These are phyloP conservation scores for Paecilomyces niveus DNA, from an alignment of 2,329 filamentous ascomycete genomes.

Conservation along the genomic window DNA sequence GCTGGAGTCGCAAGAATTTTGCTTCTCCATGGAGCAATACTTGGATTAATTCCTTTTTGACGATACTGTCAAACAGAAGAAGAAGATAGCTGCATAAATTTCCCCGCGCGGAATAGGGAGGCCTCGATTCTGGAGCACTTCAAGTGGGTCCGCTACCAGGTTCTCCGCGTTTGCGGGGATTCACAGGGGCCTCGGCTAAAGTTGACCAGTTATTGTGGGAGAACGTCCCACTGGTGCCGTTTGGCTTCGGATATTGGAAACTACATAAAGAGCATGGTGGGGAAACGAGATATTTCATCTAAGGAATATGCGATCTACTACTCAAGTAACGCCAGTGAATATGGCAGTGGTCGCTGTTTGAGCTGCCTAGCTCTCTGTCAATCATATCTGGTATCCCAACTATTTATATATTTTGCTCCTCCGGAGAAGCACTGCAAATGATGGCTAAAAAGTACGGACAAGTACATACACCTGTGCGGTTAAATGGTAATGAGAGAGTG, in stretches of 20 bases:
- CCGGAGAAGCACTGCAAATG: not conserved
- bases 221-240: no score
- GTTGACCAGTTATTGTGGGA: not conserved
- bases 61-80: not conserved
- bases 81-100: no score
- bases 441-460: not conserved
- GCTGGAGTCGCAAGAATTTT: not conserved
- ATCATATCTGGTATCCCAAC: no score
- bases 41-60: not conserved
- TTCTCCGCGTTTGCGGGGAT: not conserved
- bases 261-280: no score
- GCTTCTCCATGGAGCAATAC: not conserved
- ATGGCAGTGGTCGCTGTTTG: no score
- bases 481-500: not conserved
- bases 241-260: no score
- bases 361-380: no score
- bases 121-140: not conserved
- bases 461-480: not conserved
- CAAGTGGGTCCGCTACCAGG: not conserved
- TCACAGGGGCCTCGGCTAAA: not conserved
- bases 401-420: not conserved
- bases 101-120: no score
- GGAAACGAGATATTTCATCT: no score
- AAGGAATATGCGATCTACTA: no score
- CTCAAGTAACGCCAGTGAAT: no score